Conservation (phyloP, 1,284 basidiomycete genomes). For the Naganishia sp. region DNA sequence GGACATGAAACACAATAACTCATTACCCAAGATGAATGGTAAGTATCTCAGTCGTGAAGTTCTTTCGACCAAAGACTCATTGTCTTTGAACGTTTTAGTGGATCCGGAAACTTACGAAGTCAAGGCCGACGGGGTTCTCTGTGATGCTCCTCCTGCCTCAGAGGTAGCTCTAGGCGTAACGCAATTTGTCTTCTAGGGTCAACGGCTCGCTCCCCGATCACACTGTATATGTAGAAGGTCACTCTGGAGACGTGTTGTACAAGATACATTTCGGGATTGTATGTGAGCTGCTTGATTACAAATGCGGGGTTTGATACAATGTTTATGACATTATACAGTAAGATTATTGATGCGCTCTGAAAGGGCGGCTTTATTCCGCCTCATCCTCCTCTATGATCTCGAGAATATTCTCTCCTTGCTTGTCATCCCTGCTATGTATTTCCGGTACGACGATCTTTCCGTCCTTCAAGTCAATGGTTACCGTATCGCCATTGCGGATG, state of each 20-base stretch:
- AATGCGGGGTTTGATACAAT: conserved; percentile 2
- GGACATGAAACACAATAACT: conserved; percentile 91
- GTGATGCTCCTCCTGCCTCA: conserved; percentile 74
- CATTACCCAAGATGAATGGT: conserved; percentile 71
- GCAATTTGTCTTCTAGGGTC: conserved; percentile 57
- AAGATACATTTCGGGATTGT: background rate
- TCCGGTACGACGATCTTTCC: conserved; percentile 45
- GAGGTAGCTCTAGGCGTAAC: conserved; percentile 67
- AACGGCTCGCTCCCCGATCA: background rate
- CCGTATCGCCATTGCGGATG: conserved; percentile 66
- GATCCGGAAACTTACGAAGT: conserved; percentile 94
- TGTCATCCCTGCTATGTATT: conserved; percentile 24
- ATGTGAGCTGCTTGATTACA: conserved; percentile 5
- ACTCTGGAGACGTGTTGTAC: background rate
- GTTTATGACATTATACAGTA: conserved; percentile 2
- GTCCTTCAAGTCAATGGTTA: conserved; percentile 60
- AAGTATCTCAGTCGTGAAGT: conserved; percentile 28
- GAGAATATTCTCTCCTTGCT: conserved; percentile 27
- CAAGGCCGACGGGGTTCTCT: conserved; percentile 72
- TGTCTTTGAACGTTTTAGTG: conserved; percentile 55
- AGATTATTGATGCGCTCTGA: background rate
- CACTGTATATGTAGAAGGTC: no score
- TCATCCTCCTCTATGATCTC: conserved; percentile 25
- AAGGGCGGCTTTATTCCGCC: background rate
- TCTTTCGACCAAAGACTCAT: background rate